These are phyloP conservation scores for Solanum habrochaites DNA, from an alignment of 257 asterid species.

Conservation along the genomic window DNA sequence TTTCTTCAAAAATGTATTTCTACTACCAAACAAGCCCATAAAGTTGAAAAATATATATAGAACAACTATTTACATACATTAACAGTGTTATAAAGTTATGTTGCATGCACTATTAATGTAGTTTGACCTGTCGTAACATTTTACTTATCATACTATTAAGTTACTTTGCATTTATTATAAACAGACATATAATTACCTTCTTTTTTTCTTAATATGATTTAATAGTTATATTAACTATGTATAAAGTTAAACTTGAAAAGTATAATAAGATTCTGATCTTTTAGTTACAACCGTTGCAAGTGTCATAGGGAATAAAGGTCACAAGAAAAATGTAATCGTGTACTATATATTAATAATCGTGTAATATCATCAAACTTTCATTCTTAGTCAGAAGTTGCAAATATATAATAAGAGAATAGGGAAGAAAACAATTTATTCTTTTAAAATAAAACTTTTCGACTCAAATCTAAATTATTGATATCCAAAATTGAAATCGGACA, in stretches of 20 bases:
- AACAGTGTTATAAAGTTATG: background rate
- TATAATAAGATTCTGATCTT: background rate
- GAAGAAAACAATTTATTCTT: background rate
- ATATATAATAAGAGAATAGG: accelerated
- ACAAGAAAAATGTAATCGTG: background rate
- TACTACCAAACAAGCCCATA: background rate
- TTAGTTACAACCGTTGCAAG: background rate
- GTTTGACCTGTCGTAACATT: background rate
- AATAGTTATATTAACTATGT: background rate
- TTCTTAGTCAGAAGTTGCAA: background rate
- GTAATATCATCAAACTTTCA: too few species aligned
- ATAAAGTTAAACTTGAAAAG: background rate
- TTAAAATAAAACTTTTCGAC: accelerated
- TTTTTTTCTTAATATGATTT: background rate
- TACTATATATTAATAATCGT: conserved; percentile 4
- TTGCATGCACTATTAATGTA: background rate
- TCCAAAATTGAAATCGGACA: background rate
- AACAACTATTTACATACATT: background rate
- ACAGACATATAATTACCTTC: background rate
- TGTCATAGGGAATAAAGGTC: conserved; percentile 4
- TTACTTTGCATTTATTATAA: background rate
- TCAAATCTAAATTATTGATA: accelerated
- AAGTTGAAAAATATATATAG: background rate
- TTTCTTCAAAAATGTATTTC: background rate
- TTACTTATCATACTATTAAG: background rate